Evolutionary conservation across 805 yeast genomes (phyloP).

Genomic region (Saccharomycopsis sp.): DNA sequence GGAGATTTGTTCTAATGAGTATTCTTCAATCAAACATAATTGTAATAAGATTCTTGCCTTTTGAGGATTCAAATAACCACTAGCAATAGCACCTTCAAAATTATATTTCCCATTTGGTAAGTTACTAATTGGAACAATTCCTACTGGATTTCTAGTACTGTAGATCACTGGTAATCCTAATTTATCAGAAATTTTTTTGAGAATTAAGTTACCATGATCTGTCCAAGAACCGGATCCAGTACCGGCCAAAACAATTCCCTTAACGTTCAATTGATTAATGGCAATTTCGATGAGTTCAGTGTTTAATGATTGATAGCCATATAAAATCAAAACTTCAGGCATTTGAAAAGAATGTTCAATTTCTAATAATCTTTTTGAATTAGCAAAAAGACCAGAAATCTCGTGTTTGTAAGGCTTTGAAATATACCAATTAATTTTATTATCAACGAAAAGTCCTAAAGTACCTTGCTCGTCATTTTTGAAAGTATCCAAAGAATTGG

Average conservation of each 20-base stretch:
- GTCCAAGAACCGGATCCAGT: slow-evolving; percentile 65
- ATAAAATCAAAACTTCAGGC: slow-evolving; percentile 43
- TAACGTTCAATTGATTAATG: slow-evolving; percentile 32
- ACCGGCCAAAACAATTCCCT: slow-evolving; percentile 55
- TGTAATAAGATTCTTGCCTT: slow-evolving; percentile 41
- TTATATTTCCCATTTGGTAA: slow-evolving; percentile 17
- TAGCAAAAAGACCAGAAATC: slow-evolving; percentile 14
- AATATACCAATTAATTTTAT: slow-evolving; percentile 40
- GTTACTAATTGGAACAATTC: slow-evolving; percentile 51
- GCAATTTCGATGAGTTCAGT: slow-evolving; percentile 37
- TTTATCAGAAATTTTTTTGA: slow-evolving; percentile 30
- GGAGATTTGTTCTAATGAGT: slow-evolving; percentile 31
- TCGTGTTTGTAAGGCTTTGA: slow-evolving; percentile 9
- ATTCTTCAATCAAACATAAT: slow-evolving; percentile 34
- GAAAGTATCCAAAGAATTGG: slow-evolving; percentile 61
- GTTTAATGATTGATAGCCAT: slow-evolving; percentile 52
- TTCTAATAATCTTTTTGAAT: slow-evolving; percentile 12
- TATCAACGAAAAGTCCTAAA: slow-evolving; percentile 58
- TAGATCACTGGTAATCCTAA: slow-evolving; percentile 43
- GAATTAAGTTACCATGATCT: slow-evolving; percentile 35
- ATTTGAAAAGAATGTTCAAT: slow-evolving; percentile 16
- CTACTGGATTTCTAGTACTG: slow-evolving; percentile 61
- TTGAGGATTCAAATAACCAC: slow-evolving; percentile 42
- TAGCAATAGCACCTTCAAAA: slow-evolving; percentile 30
- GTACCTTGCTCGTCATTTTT: slow-evolving; percentile 61